Base-by-base conservation (phyloP, 176 grass and related monocot species). In the Oryza meyeriana region DNA sequence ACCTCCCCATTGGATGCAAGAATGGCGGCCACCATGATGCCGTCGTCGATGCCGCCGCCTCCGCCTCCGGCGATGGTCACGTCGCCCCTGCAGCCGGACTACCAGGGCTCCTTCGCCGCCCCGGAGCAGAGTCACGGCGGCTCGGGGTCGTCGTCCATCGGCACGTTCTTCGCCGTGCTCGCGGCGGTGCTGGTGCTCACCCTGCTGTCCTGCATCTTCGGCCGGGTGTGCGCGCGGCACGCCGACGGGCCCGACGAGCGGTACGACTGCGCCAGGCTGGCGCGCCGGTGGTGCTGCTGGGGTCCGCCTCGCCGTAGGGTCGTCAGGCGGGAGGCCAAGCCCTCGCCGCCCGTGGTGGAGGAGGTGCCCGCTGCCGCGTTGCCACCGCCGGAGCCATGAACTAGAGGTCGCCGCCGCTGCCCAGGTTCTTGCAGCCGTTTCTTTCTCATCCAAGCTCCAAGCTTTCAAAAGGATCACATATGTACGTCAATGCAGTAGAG, bases 111-210 rank as follows among this genome's bases (percentile, higher is more conserved):
- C 18, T 70, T 62, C 12, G 26, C 61, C 3, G 64, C 26, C 28
- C 7, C 81, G 64, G 61, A 47, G 61, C 83, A 22, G 18, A 2
- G 50, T 2, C 50, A 55, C 6, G 50, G 45, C 5, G 40, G 36
- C 28, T 47, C 83, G 8, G 79, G 82, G 74, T 6, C 2, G 20
- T 75, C 77, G 1, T 91, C 90, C 69, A 86, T 93, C 8, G 96
- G 89, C 38, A 68, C 87, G 20, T 99, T 99, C 81, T 92, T 95
- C 3, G 89, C 61, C 32, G 96, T 99, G 73, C 82, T 98, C 39
- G 78, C 69, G 12, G 91, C 84, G 35, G 82, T 98, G 26, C 12
- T 95, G 67, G 73, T 95, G 55, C 76, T 99, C 79, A 93, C 91
- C 5, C 8, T 85, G 59, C 47, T 99, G 76, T 93, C 96, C 22